Evolutionary conservation across 75 land plant species (phyloP).

Genomic region (Cunninghamia lanceolata): DNA sequence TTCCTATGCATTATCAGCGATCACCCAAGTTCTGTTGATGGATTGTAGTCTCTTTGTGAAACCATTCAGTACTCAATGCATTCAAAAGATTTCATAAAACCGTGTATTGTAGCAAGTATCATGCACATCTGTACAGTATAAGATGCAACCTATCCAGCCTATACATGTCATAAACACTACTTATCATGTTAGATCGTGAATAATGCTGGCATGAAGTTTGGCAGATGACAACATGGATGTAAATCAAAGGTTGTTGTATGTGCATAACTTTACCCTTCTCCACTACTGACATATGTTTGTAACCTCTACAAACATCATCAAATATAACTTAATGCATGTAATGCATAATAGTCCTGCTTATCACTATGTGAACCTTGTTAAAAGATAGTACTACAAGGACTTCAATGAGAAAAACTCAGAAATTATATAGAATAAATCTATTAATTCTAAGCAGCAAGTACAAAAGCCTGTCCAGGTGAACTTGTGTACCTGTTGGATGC

Average conservation of each 20-base stretch:
- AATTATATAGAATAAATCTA: background rate
- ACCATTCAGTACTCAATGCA: too few relatives aligned
- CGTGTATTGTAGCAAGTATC: background rate
- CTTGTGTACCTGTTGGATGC: constrained; percentile 61
- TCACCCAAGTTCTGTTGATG: too few relatives aligned
- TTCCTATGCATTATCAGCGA: too few relatives aligned
- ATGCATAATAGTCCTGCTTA: background rate
- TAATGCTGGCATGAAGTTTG: background rate
- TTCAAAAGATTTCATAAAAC: too few relatives aligned
- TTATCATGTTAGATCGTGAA: background rate
- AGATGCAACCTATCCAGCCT: background rate
- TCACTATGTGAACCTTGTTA: background rate
- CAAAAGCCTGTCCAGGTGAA: background rate
- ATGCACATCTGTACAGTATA: background rate
- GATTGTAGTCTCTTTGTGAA: too few relatives aligned
- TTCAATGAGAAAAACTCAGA: background rate
- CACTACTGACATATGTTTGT: background rate
- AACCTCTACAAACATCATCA: background rate
- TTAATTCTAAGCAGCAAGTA: background rate
- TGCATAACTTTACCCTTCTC: background rate
- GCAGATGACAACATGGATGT: too few relatives aligned
- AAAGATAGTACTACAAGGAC: background rate
- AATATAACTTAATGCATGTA: background rate
- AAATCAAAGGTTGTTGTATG: background rate
- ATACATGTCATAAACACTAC: background rate